phyloP scores from a whole-genome alignment of 2,329 filamentous ascomycete genomes.

The Cordyceps militaris region DNA sequence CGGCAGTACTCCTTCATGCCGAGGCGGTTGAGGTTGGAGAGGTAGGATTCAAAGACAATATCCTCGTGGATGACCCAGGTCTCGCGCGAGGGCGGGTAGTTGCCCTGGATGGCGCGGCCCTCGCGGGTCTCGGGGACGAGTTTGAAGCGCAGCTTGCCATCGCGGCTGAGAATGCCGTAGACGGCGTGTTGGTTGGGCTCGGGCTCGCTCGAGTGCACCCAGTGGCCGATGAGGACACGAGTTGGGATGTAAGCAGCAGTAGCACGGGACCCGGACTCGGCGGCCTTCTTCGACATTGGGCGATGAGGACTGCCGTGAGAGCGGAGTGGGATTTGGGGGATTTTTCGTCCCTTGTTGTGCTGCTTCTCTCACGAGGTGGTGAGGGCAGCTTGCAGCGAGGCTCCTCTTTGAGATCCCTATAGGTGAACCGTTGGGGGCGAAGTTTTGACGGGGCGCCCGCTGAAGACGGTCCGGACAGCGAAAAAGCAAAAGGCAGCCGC shows the following conservation, averaged over 20 bases:
- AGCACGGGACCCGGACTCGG: background rate
- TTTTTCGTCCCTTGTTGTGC: background rate
- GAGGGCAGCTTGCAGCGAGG: background rate
- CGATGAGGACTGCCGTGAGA: background rate
- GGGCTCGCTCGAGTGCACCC: slow-evolving; percentile 11
- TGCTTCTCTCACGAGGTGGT: background rate
- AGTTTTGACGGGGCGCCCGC: slow-evolving; percentile 3
- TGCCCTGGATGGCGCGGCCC: slow-evolving; percentile 2
- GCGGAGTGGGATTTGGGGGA: background rate
- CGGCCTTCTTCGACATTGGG: slow-evolving; percentile 1
- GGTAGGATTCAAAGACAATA: slow-evolving; percentile 10
- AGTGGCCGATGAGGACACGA: slow-evolving; percentile 11
- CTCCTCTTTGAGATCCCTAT: background rate
- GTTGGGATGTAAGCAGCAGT: background rate
- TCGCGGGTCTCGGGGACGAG: slow-evolving; percentile 12
- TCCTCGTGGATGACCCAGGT: slow-evolving; percentile 11
- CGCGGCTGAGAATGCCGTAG: slow-evolving; percentile 13
- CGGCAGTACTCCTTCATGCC: slow-evolving; percentile 14
- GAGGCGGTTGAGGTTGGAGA: slow-evolving; percentile 10
- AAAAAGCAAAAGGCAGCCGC: background rate
- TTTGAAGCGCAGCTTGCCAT: slow-evolving; percentile 13
- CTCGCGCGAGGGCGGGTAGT: slow-evolving; percentile 7
- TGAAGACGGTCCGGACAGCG: slow-evolving; percentile 5
- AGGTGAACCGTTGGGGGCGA: slow-evolving; percentile 4
- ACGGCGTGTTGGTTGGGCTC: slow-evolving; percentile 14